Evolutionary conservation across 2,329 filamentous ascomycete genomes (phyloP).

Genomic region (Triangularia verruculosa): DNA sequence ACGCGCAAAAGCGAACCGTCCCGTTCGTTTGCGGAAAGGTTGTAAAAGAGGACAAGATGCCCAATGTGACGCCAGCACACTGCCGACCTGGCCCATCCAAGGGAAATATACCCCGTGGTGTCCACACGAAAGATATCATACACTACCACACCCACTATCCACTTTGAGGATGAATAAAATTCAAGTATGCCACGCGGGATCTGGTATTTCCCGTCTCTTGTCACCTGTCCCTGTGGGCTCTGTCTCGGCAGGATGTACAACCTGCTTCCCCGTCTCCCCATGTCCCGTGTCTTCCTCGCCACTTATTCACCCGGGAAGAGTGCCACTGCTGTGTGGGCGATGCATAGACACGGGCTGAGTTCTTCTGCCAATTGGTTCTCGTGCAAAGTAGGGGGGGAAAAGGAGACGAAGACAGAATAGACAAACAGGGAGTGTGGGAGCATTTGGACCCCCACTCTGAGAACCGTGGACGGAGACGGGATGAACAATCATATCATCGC

Average conservation of each 20-base stretch:
- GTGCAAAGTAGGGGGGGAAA: neutral
- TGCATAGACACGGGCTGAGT: neutral
- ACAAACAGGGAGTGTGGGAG: neutral
- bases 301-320: neutral
- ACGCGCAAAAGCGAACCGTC: neutral
- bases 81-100: neutral
- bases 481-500: neutral
- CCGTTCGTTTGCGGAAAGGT: neutral
- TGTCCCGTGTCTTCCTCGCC: neutral
- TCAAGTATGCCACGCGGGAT: too few relatives aligned
- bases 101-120: neutral
- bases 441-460: neutral
- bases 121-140: neutral
- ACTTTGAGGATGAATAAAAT: too few relatives aligned
- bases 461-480: neutral
- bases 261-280: neutral
- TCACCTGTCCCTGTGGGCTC: too few relatives aligned
- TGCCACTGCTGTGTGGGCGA: neutral
- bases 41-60: neutral
- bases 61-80: neutral
- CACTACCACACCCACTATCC: neutral
- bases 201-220: neutral
- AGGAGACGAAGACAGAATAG: neutral
- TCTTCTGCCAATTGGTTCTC: neutral
- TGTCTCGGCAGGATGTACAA: neutral